Conservation (phyloP, 2,329 filamentous ascomycete genomes). For the Westerdykella aurantiaca region DNA sequence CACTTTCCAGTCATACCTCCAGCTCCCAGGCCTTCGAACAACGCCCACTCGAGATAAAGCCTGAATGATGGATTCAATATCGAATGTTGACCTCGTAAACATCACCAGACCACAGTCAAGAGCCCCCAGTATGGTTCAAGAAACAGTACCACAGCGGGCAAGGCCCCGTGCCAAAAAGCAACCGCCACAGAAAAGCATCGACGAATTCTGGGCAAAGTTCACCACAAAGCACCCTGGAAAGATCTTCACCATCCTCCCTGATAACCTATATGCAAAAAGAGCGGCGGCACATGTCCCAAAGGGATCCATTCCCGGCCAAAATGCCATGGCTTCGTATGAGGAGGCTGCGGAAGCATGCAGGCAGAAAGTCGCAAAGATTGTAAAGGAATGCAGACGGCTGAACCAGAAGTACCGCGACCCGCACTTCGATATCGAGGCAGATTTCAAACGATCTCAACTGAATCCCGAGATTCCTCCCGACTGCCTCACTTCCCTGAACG, state of each 20-base stretch:
- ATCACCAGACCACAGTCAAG: slow-evolving; percentile 32
- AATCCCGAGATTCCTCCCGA: slow-evolving; percentile 36
- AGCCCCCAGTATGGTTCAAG: slow-evolving; percentile 33
- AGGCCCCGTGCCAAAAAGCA: slow-evolving; percentile 42
- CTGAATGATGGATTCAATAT: slow-evolving; percentile 33
- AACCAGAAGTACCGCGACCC: slow-evolving; percentile 83
- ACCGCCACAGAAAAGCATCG: slow-evolving; percentile 60
- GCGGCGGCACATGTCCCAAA: slow-evolving; percentile 53
- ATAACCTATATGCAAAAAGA: slow-evolving; percentile 59
- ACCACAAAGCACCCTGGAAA: slow-evolving; percentile 65
- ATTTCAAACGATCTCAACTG: slow-evolving; percentile 52
- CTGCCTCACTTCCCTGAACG: slow-evolving; percentile 47
- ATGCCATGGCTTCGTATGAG: slow-evolving; percentile 63
- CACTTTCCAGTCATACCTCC: slow-evolving; percentile 9
- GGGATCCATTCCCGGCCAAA: slow-evolving; percentile 53
- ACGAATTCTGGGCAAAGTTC: slow-evolving; percentile 68
- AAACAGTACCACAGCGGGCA: slow-evolving; percentile 12
- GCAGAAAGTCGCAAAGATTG: slow-evolving; percentile 54
- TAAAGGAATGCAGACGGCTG: slow-evolving; percentile 61
- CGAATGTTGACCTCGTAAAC: slow-evolving; percentile 34
- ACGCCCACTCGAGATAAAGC: slow-evolving; percentile 9
- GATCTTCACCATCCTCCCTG: slow-evolving; percentile 64
- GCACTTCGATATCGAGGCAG: slow-evolving; percentile 79
- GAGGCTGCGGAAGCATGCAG: slow-evolving; percentile 64
- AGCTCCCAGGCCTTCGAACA: slow-evolving; percentile 10